A percentile compares a stretch with the other conserved stretches of the same genome.
phyloP scores from a whole-genome alignment of 768 basidiomycete species.

The Plicaturopsis crispa region DNA sequence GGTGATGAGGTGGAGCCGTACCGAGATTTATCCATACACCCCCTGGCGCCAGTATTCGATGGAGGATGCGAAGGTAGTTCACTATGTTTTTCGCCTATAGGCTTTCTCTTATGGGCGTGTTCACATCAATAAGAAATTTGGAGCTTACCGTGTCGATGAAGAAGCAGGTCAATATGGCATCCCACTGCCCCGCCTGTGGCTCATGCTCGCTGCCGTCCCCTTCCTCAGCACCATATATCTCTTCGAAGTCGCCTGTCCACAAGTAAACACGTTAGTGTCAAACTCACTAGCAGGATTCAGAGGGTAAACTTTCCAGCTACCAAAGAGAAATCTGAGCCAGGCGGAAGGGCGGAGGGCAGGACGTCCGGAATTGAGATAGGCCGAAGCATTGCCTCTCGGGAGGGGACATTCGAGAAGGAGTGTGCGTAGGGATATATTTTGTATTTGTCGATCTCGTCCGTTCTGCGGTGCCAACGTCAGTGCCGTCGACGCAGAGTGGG shows the following conservation, averaged over 20 bases:
- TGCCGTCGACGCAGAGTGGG: not conserved
- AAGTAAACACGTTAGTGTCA: conserved; percentile 2
- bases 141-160: conserved; percentile 85
- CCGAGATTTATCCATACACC: conserved; percentile 92
- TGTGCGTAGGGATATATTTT: conserved; percentile 87
- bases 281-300: conserved; percentile 1
- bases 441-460: conserved; percentile 57
- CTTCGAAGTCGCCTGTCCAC: conserved; percentile 78
- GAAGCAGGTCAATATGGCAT: conserved; percentile 90
- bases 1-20: conserved; percentile 22
- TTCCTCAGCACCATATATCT: conserved; percentile 63
- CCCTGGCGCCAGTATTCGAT: conserved; percentile 72
- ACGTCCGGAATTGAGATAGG: conserved; percentile 78
- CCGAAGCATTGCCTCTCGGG: conserved; percentile 53
- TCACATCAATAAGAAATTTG: not conserved
- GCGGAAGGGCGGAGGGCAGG: conserved; percentile 62
- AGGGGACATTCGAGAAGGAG: conserved; percentile 78
- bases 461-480: conserved; percentile 32
- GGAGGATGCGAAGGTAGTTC: conserved; percentile 83
- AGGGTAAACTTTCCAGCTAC: conserved; percentile 59
- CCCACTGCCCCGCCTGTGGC: conserved; percentile 75
- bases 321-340: conserved; percentile 65
- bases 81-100: conserved; percentile 83
- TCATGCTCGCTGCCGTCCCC: conserved; percentile 42
- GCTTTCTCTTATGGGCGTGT: not conserved